Percentiles rank a stretch among this genome's conserved stretches.
These are phyloP conservation scores for Akanthomyces lecanii DNA, from an alignment of 2,329 filamentous ascomycete genomes.

Conservation along the genomic window DNA sequence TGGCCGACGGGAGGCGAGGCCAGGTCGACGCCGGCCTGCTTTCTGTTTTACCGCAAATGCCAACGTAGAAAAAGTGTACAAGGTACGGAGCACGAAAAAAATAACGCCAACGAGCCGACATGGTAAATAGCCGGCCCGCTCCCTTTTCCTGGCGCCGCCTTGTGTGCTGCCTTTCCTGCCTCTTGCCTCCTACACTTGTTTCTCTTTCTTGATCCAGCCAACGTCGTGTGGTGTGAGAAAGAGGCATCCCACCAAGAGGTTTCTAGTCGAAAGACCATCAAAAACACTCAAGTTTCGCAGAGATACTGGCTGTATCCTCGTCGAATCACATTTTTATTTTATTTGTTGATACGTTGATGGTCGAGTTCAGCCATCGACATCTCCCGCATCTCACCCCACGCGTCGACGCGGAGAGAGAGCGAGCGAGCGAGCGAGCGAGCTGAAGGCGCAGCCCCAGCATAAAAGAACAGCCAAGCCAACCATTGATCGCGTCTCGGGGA, in stretches of 20 bases:
- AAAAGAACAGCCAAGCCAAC: no score
- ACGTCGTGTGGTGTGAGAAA: not conserved
- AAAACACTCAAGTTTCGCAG: not conserved
- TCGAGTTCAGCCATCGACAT: not conserved
- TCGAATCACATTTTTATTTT: not conserved
- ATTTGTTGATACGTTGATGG: not conserved
- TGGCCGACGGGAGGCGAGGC: not conserved
- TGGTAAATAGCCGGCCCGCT: slow-evolving; percentile 6
- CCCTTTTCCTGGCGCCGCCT: not conserved
- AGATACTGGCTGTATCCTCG: no score
- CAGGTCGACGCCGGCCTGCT: not conserved
- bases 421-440: not conserved
- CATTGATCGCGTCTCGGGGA: no score
- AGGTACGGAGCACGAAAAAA: not conserved
- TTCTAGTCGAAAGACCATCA: not conserved
- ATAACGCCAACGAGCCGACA: not conserved
- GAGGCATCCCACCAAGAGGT: not conserved
- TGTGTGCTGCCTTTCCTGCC: not conserved
- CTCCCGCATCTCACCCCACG: slow-evolving; percentile 1
- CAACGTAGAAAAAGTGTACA: not conserved
- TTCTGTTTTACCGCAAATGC: not conserved
- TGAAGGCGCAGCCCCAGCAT: no score
- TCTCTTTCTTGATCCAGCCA: not conserved
- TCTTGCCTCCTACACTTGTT: not conserved
- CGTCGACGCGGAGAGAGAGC: not conserved